These are phyloP conservation scores for Fusarium praegraminearum DNA, from an alignment of 2,329 filamentous ascomycete genomes.

Conservation along the genomic window DNA sequence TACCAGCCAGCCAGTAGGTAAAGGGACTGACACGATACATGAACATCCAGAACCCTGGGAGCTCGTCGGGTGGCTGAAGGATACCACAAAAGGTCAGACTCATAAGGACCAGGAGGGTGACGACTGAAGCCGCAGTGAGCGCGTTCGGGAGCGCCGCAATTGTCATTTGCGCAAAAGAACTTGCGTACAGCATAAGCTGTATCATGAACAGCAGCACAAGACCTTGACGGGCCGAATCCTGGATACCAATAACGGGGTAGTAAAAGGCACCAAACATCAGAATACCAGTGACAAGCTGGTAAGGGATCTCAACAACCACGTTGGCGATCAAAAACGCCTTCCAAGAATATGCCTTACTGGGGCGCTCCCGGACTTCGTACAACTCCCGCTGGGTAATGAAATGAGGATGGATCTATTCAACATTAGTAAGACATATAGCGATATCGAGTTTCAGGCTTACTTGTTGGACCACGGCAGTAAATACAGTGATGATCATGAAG, in stretches of 20 bases:
- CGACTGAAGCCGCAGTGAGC: constrained; percentile 63
- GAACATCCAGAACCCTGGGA: constrained; percentile 78
- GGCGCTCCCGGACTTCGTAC: constrained; percentile 82
- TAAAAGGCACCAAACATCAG: constrained; percentile 76
- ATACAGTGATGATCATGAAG: constrained; percentile 82
- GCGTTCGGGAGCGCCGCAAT: constrained; percentile 77
- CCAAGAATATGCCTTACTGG: constrained; percentile 81
- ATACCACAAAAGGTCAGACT: constrained; percentile 59
- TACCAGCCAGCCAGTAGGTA: constrained; percentile 73
- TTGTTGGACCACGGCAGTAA: constrained; percentile 76
- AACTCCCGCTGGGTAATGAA: constrained; percentile 80
- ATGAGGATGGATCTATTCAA: constrained; percentile 73
- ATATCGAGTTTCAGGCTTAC: constrained; percentile 52
- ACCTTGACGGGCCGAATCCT: constrained; percentile 67
- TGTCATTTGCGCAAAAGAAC: constrained; percentile 78
- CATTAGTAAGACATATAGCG: constrained; percentile 36
- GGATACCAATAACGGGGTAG: constrained; percentile 69
- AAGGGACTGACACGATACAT: constrained; percentile 77
- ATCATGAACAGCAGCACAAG: constrained; percentile 74
- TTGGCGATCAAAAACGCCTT: constrained; percentile 78
- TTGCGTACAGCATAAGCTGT: constrained; percentile 77
- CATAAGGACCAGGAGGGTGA: constrained; percentile 62
- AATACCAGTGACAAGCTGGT: constrained; percentile 73
- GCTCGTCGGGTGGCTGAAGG: constrained; percentile 63
- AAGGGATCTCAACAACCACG: constrained; percentile 78